Conservation (phyloP, 192 early-diverging fungal genomes). For the Backusella tarrabulga region DNA sequence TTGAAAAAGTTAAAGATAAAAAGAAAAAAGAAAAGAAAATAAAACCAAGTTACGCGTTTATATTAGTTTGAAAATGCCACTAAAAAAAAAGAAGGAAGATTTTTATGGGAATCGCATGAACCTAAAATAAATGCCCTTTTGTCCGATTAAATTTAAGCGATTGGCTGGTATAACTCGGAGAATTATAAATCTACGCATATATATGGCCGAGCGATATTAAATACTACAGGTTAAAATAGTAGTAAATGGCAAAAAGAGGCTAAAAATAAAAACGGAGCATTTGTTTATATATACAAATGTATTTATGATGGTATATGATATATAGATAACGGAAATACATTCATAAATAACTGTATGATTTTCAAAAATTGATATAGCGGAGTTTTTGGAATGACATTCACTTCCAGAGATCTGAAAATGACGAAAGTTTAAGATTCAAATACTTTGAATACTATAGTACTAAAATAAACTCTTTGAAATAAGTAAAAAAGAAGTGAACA, state of each 20-base stretch:
- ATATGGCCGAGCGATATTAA: not conserved
- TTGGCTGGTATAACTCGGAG: not conserved
- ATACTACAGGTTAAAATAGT: not conserved
- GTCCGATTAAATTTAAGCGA: conserved; percentile 18
- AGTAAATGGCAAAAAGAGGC: not conserved
- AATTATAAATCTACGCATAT: not conserved
- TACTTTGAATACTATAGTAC: not conserved
- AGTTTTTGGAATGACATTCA: not conserved
- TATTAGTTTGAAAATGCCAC: conserved; percentile 5
- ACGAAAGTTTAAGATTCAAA: not conserved
- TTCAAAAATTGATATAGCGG: not conserved
- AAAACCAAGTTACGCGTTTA: not conserved
- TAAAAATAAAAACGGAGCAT: not conserved
- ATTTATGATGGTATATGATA: not conserved
- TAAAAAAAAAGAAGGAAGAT: not conserved
- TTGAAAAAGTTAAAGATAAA: conserved; percentile 4
- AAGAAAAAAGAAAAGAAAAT: not conserved
- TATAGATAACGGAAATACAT: not conserved
- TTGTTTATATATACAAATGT: not conserved
- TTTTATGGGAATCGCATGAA: not conserved
- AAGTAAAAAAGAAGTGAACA: not conserved
- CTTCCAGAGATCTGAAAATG: not conserved
- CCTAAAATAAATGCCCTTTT: conserved; percentile 6
- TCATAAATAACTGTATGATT: not conserved
- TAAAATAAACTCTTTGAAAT: not conserved